Base-by-base conservation (phyloP, 2,329 filamentous ascomycete species). In the Aureobasidium vineae region DNA sequence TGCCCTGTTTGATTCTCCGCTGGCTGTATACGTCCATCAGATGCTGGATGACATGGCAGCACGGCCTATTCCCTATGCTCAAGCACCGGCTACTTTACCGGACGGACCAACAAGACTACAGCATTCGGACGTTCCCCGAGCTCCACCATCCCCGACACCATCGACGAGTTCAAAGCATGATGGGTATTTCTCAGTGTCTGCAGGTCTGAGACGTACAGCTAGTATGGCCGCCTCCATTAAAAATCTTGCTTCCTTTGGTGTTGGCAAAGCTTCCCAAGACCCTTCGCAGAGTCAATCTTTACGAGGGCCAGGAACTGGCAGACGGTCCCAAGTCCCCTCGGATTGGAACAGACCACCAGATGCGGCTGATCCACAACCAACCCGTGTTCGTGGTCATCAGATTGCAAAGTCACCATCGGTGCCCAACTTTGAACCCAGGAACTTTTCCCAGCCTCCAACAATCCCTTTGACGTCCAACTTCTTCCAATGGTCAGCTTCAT, bases 401-500 rank as follows among this genome's bases (percentile, higher is more conserved):
- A 83, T 88, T 60, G 90, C 91, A 8, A 87, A 86, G 68, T 87
- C 91, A 69, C 94, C 95, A 0, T 84, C 88, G n/a, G 92, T 92
- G 3, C 89, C 90, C 13, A 86, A 88, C 0, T 97, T 90, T 73
- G 80, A 86, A 69, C 81, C 86, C 60, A 85, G 88, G 67, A 83
- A 88, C 68, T 75, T 86, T 36, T 81, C 83, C 0, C 80, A 86
- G 63, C 72, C 81, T 11, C 89, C 90, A 1, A 78, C 77, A 15
- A 84, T 98, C 33, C 95, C 95, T 1, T 77, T 99, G 21, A 85
- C 85, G 68, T 97, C 92, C 75, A 88, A 85, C 10, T 96, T 98
- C 77, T 83, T 97, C 69, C 91, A 97, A 70, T 99, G 94, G 93
- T 97, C 93, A 4, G 92, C 95, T 52, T 94, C 88, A 77, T 98